Evolutionary conservation across 2,329 filamentous ascomycete species (phyloP), one percentile per base, ranked within the genome.

Genomic region (Aspergillus versicolor): DNA sequence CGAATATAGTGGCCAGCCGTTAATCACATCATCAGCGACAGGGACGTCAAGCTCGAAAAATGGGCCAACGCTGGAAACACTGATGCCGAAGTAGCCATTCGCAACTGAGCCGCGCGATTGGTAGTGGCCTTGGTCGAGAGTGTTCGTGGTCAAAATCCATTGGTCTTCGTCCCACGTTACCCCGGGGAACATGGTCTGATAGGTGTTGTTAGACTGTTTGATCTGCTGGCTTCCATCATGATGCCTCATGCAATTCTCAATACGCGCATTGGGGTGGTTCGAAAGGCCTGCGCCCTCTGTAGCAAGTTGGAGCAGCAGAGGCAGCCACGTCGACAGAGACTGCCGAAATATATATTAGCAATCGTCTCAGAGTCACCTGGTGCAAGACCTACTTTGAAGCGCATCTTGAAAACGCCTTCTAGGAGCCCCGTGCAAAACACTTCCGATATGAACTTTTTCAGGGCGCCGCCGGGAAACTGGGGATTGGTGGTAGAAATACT

Each of bases 1-100:
- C 57, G 83, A 81, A 70, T 84, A 88, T 2, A 90, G 75, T 13
- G 88, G 88, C 88, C 88, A 90, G 9, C 86, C 87, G 62, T 82
- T 85, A 57, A 84, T 82, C 37, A 80, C 77, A 58, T 85, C 80
- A 49, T 77, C 81, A 50, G 76, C 74, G 5, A 78, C 77, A 1
- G 76, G 74, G 11, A 66, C 67, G 62, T 86, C 84, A 24, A 81
- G 70, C 63, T 87, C 84, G 66, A 87, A 87, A 67, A 88, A 85
- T 0, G 85, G 85, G 0, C 86, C 86, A 7, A 80, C 76, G n/a
- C 84, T 81, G 22, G 85, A 84, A 27, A 88, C 77, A 60, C 82
- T 86, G 65, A 87, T 85, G 8, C 86, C 86, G 5, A 88, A 69
- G 62, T 88, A 88, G 19, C 86, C 86, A 67, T 88, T 88, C 4